phyloP scores from a whole-genome alignment of 257 asterid genomes.

The Solanum chaucha region DNA sequence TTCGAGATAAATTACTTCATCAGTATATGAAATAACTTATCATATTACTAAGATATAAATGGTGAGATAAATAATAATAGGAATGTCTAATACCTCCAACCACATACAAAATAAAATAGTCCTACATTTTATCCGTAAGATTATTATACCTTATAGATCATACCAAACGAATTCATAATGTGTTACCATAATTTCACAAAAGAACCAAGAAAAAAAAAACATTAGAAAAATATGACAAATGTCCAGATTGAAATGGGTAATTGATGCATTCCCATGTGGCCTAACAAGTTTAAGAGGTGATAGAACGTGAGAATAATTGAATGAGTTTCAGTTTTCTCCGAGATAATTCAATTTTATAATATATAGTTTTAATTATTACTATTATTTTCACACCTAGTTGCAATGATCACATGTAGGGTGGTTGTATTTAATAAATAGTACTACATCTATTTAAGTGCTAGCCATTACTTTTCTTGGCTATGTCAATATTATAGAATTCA shows the following conservation, averaged over 20 bases:
- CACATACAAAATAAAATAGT: no score
- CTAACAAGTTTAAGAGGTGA: neutral
- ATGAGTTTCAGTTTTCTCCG: neutral
- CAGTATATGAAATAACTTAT: no score
- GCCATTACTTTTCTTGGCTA: neutral
- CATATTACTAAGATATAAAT: no score
- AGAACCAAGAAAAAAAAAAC: neutral
- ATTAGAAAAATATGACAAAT: neutral
- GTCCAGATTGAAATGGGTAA: neutral
- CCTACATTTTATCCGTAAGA: accelerated
- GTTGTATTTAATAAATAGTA: neutral
- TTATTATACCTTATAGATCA: no score
- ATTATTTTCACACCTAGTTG: neutral
- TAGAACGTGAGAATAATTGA: constrained; percentile 7
- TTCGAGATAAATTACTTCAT: no score
- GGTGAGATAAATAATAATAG: accelerated
- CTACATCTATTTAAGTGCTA: neutral
- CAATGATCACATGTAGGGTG: neutral
- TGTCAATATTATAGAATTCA: neutral
- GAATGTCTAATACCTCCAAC: accelerated
- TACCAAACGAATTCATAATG: neutral
- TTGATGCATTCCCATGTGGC: constrained; percentile 1
- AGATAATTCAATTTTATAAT: neutral
- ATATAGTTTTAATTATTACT: neutral
- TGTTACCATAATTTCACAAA: neutral